phyloP scores from a whole-genome alignment of 2,329 filamentous ascomycete genomes.

The Didymella segeticola region DNA sequence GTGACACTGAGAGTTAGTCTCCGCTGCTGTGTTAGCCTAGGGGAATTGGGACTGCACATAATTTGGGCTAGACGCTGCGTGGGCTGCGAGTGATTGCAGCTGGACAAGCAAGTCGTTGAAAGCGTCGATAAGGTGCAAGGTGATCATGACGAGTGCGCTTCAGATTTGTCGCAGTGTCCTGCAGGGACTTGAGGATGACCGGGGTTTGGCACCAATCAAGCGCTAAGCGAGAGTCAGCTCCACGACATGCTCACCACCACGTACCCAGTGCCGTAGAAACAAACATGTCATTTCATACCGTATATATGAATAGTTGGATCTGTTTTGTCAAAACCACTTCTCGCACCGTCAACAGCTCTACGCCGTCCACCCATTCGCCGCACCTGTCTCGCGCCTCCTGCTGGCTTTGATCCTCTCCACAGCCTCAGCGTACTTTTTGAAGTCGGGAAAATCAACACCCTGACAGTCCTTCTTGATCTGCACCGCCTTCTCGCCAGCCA shows the following conservation, averaged over 20 bases:
- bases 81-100: background rate
- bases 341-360: background rate
- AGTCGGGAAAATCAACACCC: conserved; percentile 38
- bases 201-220: conserved; percentile 1
- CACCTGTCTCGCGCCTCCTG: background rate
- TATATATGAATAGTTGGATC: no score
- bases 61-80: conserved; percentile 7
- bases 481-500: conserved; percentile 34
- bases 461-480: conserved; percentile 36
- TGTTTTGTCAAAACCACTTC: background rate
- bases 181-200: conserved; percentile 7
- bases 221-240: conserved; percentile 5
- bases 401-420: conserved; percentile 31
- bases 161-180: conserved; percentile 6
- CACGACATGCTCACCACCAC: conserved; percentile 5
- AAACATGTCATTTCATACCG: background rate
- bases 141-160: conserved; percentile 4
- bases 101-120: conserved; percentile 1
- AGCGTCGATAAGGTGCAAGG: conserved; percentile 6
- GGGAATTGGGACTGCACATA: background rate
- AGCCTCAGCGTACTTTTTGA: conserved; percentile 28
- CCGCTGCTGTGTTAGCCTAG: conserved; percentile 14
- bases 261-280: background rate
- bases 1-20: conserved; percentile 20
- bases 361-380: background rate